Conservation (phyloP, 2,329 filamentous ascomycete genomes). For the Tricladium varicosporioides region DNA sequence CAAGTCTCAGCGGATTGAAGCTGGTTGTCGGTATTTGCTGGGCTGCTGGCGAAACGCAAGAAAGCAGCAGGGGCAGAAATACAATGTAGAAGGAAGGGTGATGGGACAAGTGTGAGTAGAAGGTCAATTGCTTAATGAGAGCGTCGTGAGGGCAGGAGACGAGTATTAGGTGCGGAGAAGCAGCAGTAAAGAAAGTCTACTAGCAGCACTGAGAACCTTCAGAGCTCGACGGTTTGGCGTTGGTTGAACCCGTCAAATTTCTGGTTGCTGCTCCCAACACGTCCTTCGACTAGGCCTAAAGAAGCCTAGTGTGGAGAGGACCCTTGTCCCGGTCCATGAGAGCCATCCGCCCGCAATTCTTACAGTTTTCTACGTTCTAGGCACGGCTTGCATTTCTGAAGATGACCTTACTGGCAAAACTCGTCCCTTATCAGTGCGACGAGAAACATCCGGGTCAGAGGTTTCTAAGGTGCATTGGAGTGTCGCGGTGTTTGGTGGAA, state of each 20-base stretch:
- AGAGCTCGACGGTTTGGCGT: background rate
- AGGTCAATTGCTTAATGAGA: background rate
- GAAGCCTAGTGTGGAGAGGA: background rate
- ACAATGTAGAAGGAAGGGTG: background rate
- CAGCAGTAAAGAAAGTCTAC: background rate
- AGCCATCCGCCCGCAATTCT: background rate
- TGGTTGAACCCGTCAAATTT: constrained; percentile 2
- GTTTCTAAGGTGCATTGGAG: background rate
- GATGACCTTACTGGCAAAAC: background rate
- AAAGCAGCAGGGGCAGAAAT: constrained; percentile 4
- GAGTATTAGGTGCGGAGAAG: constrained; percentile 5
- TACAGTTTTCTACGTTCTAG: background rate
- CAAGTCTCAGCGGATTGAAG: constrained; percentile 2
- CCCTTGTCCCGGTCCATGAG: background rate
- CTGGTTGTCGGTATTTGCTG: background rate
- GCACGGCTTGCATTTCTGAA: background rate
- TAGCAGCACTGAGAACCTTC: background rate
- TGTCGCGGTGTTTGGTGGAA: background rate
- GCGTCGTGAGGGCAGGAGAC: background rate
- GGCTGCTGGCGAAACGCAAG: constrained; percentile 9
- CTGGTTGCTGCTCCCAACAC: constrained; percentile 3
- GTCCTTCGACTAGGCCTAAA: background rate
- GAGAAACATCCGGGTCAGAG: background rate
- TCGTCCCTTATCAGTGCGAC: background rate
- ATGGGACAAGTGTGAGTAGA: background rate